Conservation (phyloP, 2,329 filamentous ascomycete species). For the Verticillium tricorpus region DNA sequence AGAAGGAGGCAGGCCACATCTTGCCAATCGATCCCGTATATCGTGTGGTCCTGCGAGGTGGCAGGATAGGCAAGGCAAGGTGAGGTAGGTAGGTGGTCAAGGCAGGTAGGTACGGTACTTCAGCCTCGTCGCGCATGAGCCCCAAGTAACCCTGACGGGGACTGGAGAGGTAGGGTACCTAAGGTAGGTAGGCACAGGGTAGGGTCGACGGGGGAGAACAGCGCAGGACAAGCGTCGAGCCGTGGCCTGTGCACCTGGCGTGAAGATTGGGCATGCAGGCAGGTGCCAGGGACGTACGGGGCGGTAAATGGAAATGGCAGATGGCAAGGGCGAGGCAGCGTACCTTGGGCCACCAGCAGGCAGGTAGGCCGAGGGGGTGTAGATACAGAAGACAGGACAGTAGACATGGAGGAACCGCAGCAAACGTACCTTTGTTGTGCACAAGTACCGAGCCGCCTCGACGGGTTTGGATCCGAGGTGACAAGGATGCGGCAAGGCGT, state of each 20-base stretch:
- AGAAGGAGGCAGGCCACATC: not conserved
- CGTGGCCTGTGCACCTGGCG: not conserved
- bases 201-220: not conserved
- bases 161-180: not conserved
- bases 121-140: not conserved
- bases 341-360: too few species aligned
- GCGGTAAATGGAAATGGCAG: not conserved
- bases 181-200: not conserved
- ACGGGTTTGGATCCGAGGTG: not conserved
- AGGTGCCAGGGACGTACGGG: not conserved
- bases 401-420: too few species aligned
- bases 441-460: not conserved
- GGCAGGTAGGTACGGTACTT: not conserved
- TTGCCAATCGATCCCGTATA: not conserved
- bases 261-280: not conserved
- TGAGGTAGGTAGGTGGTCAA: too few species aligned
- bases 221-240: not conserved
- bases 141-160: not conserved
- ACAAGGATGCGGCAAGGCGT: not conserved
- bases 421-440: too few species aligned
- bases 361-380: too few species aligned
- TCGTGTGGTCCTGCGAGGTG: not conserved
- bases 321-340: not conserved
- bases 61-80: not conserved
- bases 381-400: too few species aligned